Evolutionary conservation across 2,329 filamentous ascomycete species (phyloP).

Genomic region (Colletotrichum sp.): DNA sequence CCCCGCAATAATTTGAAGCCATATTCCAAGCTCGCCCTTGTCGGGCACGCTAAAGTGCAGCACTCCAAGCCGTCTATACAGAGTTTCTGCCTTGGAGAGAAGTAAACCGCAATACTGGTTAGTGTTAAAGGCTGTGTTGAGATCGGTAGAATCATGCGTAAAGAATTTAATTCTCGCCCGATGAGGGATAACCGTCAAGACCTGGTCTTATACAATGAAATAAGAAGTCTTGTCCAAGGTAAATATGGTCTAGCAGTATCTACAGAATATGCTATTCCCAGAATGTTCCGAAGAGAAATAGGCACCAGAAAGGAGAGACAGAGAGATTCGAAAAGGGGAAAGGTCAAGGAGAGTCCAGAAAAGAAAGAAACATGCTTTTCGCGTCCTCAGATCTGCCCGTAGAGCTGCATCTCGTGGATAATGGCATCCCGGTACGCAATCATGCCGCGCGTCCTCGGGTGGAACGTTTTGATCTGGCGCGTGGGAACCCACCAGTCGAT

Average conservation of each 20-base stretch:
- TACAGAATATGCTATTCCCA: neutral
- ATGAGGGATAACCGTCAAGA: neutral
- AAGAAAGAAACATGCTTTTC: neutral
- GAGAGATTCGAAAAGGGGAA: neutral
- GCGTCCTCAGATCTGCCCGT: neutral
- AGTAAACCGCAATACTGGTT: neutral
- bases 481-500: neutral
- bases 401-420: neutral
- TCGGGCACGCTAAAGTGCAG: neutral
- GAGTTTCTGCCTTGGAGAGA: neutral
- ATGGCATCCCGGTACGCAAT: neutral
- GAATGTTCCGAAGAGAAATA: neutral
- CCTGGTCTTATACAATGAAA: neutral
- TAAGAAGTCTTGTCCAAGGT: neutral
- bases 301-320: neutral
- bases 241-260: neutral
- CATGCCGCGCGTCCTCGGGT: neutral
- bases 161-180: neutral
- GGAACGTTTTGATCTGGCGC: neutral
- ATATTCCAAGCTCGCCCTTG: neutral
- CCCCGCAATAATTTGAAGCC: neutral
- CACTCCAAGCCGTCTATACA: neutral
- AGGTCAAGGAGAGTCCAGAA: neutral
- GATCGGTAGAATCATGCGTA: neutral
- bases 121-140: neutral